These are phyloP conservation scores for Zygosaccharomyces bailii DNA, from an alignment of 805 yeast species.

Conservation along the genomic window DNA sequence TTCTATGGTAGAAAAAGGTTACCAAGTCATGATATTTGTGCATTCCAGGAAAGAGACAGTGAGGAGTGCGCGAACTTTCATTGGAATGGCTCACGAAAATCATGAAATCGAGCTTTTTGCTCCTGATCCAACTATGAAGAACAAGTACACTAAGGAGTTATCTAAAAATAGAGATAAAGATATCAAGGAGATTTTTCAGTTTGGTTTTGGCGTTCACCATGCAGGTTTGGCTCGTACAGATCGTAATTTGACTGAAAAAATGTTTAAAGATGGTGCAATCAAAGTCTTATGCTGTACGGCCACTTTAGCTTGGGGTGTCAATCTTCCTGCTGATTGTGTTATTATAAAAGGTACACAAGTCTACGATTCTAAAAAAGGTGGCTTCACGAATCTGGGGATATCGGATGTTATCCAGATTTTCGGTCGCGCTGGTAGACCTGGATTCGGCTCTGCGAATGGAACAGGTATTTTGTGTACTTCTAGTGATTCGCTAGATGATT, in stretches of 20 bases:
- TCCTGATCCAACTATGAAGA: slow-evolving; percentile 28
- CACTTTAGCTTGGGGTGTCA: slow-evolving; percentile 99
- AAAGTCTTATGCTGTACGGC: slow-evolving; percentile 94
- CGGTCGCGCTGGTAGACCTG: slow-evolving; percentile 99
- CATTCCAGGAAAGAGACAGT: slow-evolving; percentile 93
- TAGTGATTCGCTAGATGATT: slow-evolving; percentile 76
- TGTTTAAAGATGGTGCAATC: slow-evolving; percentile 82
- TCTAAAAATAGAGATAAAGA: slow-evolving; percentile 71
- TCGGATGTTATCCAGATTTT: slow-evolving; percentile 96
- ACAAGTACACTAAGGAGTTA: slow-evolving; percentile 58
- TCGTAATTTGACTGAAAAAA: slow-evolving; percentile 80
- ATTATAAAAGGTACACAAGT: slow-evolving; percentile 95
- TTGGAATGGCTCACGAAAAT: slow-evolving; percentile 59
- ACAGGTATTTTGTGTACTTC: slow-evolving; percentile 89
- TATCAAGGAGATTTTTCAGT: slow-evolving; percentile 68
- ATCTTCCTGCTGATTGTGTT: slow-evolving; percentile 96
- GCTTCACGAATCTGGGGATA: slow-evolving; percentile 87
- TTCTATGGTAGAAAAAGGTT: slow-evolving; percentile 62
- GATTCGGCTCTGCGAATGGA: slow-evolving; percentile 79
- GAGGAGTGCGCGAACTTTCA: slow-evolving; percentile 72
- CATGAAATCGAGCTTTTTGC: slow-evolving; percentile 49
- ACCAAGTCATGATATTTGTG: slow-evolving; percentile 95
- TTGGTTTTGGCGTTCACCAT: slow-evolving; percentile 92
- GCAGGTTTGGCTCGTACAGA: slow-evolving; percentile 95
- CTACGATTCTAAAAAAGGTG: slow-evolving; percentile 92